These are phyloP conservation scores for Podila clonocystis DNA, from an alignment of 192 early-diverging fungal genomes.

Conservation along the genomic window DNA sequence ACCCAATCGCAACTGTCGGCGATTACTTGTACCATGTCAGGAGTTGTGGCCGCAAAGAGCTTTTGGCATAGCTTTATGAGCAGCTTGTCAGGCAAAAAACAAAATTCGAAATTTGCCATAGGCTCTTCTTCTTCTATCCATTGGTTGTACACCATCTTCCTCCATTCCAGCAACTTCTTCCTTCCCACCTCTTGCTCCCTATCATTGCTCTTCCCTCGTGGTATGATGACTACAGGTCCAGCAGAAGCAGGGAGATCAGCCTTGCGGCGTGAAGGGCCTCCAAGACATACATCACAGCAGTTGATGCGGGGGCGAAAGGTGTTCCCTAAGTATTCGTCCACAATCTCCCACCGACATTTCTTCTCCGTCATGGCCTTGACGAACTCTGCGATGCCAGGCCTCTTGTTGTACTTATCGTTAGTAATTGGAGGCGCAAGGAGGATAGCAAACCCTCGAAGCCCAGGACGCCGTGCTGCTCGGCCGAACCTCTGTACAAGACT, in stretches of 20 bases:
- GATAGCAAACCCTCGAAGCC: background rate
- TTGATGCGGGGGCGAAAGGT: background rate
- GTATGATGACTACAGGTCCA: background rate
- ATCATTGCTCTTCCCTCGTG: background rate
- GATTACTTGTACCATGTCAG: background rate
- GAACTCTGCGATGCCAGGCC: background rate
- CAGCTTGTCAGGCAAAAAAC: slow-evolving; percentile 8
- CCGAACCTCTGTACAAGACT: slow-evolving; percentile 15
- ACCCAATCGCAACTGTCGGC: slow-evolving; percentile 1
- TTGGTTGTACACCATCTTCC: slow-evolving; percentile 6
- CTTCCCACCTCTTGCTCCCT: background rate
- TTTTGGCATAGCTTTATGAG: slow-evolving; percentile 7
- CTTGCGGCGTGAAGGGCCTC: background rate
- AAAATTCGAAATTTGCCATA: background rate
- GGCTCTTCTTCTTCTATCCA: background rate
- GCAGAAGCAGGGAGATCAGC: background rate
- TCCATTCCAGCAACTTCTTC: background rate
- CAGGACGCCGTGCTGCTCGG: slow-evolving; percentile 8
- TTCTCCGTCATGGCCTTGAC: background rate
- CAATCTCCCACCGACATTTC: slow-evolving; percentile 7
- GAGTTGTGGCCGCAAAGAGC: slow-evolving; percentile 3
- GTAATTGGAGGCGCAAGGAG: slow-evolving; percentile 1
- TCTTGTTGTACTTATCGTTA: background rate
- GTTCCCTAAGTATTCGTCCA: slow-evolving; percentile 6
- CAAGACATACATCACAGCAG: background rate